Evolutionary conservation across 768 basidiomycete species (phyloP), one percentile per base, ranked within the genome.

Genomic region (Tephrocybe rancida): DNA sequence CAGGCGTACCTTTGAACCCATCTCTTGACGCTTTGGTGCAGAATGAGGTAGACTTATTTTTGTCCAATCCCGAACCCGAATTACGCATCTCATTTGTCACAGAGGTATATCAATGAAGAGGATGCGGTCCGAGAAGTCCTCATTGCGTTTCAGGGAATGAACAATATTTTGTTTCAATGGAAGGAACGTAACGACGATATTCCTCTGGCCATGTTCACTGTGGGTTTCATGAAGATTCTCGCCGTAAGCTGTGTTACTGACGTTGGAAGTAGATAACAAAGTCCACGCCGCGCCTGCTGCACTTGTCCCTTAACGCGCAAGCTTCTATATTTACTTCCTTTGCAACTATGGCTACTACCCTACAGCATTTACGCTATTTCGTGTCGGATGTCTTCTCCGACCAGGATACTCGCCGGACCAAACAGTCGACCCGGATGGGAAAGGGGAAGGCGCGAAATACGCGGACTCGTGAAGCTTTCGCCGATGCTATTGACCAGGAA

Each of bases 381-480:
- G 52, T 53, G 27, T 37, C 37, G 1, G 25, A 21, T 21, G 52
- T 53, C 22, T 53, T 53, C 22, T 45, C 37, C 2, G 52, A 53
- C 16, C 29, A 22, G 24, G 16, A 30, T 27, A 13, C 30, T 37
- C 21, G 9, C 5, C 37, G 13, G 30, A 32, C 19, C 21, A 42
- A 32, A 50, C 55, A 50, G 27, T 13, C 34, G 37, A 29, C 52
- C 46, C 48, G 54, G 24, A 6, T 14, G 14, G 56, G 63, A 54
- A 61, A 59, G 24, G 35, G 35, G 30, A 44, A 61, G 39, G 42
- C 61, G 34, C 61, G 57, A 42, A 66, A 70, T 9, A 83, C 84
- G 9, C 80, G 78, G 27, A 91, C 88, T 0, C 69, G 90, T n/a
- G 89, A 93, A 65, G 92, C 92, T 0, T 92, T 92, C 64, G 82